Conservation (phyloP, 352 stramenopile genomes). For the Achlya hypogyna region DNA sequence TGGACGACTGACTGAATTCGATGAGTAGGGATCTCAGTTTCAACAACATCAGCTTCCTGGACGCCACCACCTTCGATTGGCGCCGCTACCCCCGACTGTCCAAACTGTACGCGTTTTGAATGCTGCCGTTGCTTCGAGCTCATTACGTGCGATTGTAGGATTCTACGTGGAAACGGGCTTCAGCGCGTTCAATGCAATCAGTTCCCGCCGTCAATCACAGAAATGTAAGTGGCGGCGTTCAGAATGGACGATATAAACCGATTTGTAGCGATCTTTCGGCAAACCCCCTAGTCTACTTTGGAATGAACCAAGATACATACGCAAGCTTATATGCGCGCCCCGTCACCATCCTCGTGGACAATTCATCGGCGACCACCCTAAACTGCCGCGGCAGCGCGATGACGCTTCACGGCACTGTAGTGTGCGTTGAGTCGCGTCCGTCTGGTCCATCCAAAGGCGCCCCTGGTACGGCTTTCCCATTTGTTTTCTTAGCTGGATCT, state of each 20-base stretch:
- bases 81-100: neutral
- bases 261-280: neutral
- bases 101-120: neutral
- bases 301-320: neutral
- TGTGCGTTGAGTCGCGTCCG: neutral
- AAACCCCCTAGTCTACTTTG: neutral
- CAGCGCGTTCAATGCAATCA: neutral
- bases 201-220: neutral
- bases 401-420: neutral
- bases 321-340: neutral
- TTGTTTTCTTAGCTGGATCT: neutral
- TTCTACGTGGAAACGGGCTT: neutral
- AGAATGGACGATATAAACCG: neutral
- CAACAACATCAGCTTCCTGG: neutral
- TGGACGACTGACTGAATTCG: neutral
- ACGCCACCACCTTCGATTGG: neutral
- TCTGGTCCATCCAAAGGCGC: neutral
- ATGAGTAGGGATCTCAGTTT: neutral
- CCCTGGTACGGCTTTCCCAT: neutral
- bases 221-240: neutral
- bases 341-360: neutral
- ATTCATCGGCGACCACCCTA: neutral
- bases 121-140: neutral
- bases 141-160: neutral
- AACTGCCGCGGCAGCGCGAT: neutral